Conservation (phyloP, 371 early-diverging fungal genomes). For the Nematocida major region DNA sequence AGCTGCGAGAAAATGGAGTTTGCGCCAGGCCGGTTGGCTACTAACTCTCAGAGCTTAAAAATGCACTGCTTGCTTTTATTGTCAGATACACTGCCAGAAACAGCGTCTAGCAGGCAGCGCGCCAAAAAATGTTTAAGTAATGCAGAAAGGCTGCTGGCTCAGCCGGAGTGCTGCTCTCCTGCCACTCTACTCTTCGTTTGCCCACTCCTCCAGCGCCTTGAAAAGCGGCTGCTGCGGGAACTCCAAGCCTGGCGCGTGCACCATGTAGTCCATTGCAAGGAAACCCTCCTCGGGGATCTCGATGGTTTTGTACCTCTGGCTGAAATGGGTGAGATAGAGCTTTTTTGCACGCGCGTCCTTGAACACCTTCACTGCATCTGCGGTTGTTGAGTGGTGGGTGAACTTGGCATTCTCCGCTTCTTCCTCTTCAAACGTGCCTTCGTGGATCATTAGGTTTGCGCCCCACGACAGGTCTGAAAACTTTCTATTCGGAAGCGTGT, state of each 20-base stretch:
- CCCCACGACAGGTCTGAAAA: slow-evolving; percentile 70
- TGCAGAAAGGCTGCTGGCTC: too few species aligned
- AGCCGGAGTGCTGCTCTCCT: too few species aligned
- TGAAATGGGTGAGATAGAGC: slow-evolving; percentile 86
- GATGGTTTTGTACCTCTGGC: slow-evolving; percentile 75
- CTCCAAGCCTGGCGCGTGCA: neutral
- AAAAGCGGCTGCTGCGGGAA: neutral
- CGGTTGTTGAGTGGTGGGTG: slow-evolving; percentile 79
- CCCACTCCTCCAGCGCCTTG: slow-evolving; percentile 1
- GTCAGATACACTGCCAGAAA: too few species aligned
- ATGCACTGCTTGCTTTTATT: too few species aligned
- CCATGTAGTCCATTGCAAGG: slow-evolving; percentile 22
- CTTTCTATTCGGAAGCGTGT: slow-evolving; percentile 77
- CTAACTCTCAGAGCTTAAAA: too few species aligned
- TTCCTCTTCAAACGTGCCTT: slow-evolving; percentile 81
- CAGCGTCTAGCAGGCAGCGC: neutral
- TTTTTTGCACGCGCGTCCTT: slow-evolving; percentile 72
- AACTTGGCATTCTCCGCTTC: slow-evolving; percentile 72
- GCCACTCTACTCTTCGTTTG: neutral
- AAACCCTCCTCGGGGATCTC: neutral
- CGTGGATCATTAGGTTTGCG: slow-evolving; percentile 77
- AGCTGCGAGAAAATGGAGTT: too few species aligned
- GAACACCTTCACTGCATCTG: slow-evolving; percentile 74
- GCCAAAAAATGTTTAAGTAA: too few species aligned
- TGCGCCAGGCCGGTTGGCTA: too few species aligned